Conservation (phyloP, 2,329 filamentous ascomycete genomes). For the Bipolaris victoriae region DNA sequence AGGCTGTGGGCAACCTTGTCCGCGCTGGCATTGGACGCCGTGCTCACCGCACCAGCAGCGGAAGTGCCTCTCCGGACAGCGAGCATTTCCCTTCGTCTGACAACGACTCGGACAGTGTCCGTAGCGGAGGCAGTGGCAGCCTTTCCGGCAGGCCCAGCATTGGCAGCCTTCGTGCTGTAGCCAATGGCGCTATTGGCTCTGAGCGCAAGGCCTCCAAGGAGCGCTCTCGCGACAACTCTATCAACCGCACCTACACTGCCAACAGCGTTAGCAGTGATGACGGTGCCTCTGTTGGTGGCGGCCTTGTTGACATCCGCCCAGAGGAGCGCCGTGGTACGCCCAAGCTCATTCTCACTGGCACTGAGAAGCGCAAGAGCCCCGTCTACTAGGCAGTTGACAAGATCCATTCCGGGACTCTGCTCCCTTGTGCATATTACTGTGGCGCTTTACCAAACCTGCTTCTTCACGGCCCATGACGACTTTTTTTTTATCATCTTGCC, state of each 20-base stretch:
- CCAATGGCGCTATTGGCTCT: constrained; percentile 85
- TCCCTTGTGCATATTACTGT: constrained; percentile 47
- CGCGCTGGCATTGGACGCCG: constrained; percentile 88
- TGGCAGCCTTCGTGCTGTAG: constrained; percentile 76
- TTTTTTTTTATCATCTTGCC: constrained; percentile 28
- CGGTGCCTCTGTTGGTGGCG: constrained; percentile 62
- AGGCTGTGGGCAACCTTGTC: constrained; percentile 88
- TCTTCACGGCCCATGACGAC: constrained; percentile 49
- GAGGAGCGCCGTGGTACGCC: constrained; percentile 79
- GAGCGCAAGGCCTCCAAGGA: constrained; percentile 69
- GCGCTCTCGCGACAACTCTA: constrained; percentile 44
- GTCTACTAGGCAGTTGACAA: constrained; percentile 56
- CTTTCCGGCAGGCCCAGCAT: constrained; percentile 76
- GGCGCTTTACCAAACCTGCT: constrained; percentile 33
- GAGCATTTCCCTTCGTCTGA: constrained; percentile 79
- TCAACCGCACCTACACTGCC: constrained; percentile 57
- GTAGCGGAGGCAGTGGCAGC: constrained; percentile 76
- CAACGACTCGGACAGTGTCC: constrained; percentile 59
- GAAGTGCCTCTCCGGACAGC: constrained; percentile 87
- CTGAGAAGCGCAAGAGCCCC: constrained; percentile 85
- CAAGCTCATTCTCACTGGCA: constrained; percentile 84
- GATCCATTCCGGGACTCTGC: constrained; percentile 22
- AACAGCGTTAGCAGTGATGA: constrained; percentile 72
- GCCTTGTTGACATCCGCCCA: constrained; percentile 55
- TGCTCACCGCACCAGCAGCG: constrained; percentile 69